Conservation (phyloP, 495 filamentous ascomycete species). For the Daldinia caldariorum region DNA sequence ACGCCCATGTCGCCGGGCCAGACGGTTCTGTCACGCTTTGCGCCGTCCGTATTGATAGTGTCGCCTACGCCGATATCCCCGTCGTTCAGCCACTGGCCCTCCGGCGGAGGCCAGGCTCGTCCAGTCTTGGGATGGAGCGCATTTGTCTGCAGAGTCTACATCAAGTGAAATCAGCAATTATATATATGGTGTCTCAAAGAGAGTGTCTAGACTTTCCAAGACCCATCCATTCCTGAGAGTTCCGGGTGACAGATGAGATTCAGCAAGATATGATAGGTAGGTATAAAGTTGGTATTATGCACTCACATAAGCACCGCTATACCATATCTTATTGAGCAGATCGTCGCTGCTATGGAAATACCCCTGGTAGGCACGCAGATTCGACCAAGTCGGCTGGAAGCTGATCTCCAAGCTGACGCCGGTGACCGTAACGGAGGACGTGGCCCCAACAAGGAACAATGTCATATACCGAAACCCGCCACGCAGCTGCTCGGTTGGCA, state of each 20-base stretch:
- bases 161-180: constrained; percentile 9
- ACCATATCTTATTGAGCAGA: constrained; percentile 69
- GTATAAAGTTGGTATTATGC: not conserved
- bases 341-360: constrained; percentile 71
- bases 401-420: constrained; percentile 60
- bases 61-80: constrained; percentile 55
- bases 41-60: constrained; percentile 62
- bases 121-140: constrained; percentile 64
- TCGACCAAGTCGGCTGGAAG: constrained; percentile 73
- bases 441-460: constrained; percentile 58
- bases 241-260: no score
- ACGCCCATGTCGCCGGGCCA: constrained; percentile 72
- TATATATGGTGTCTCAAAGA: not conserved
- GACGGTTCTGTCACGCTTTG: constrained; percentile 66
- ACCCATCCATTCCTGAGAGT: not conserved
- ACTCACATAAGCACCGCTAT: constrained; percentile 65
- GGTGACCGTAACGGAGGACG: constrained; percentile 51
- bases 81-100: constrained; percentile 65
- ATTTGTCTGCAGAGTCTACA: constrained; percentile 65
- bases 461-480: constrained; percentile 72
- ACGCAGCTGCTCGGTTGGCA: constrained; percentile 63
- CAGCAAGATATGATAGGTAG: not conserved
- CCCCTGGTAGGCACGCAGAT: constrained; percentile 68
- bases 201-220: not conserved
- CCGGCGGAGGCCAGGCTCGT: constrained; percentile 60